Evolutionary conservation across 345 rosid species (phyloP).

Genomic region (Pelargonium nanum): DNA sequence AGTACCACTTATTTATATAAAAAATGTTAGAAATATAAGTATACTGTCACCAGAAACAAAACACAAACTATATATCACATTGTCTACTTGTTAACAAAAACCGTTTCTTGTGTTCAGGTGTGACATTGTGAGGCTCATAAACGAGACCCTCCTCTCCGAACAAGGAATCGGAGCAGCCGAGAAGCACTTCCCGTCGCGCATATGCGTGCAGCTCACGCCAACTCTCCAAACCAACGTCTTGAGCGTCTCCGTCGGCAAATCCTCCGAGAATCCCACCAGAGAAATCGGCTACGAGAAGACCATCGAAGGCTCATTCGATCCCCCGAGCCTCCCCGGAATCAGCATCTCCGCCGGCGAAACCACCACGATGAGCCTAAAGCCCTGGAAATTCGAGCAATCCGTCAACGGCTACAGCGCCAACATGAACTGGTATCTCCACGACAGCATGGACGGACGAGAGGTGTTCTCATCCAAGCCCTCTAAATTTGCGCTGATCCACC

Average conservation of each 20-base stretch:
- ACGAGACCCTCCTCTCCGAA: slow-evolving; percentile 44
- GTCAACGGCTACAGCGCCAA: slow-evolving; percentile 49
- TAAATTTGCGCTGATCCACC: slow-evolving; percentile 44
- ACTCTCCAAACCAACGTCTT: slow-evolving; percentile 49
- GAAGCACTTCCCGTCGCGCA: slow-evolving; percentile 77
- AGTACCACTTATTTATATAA: too few relatives aligned
- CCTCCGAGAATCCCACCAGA: slow-evolving; percentile 50
- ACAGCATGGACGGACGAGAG: slow-evolving; percentile 62
- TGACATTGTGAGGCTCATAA: slow-evolving; percentile 44
- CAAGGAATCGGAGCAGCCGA: slow-evolving; percentile 58
- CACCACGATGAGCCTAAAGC: slow-evolving; percentile 47
- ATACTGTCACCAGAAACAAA: too few relatives aligned
- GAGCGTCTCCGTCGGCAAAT: slow-evolving; percentile 66
- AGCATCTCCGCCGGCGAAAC: slow-evolving; percentile 52
- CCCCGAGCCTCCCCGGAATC: slow-evolving; percentile 58
- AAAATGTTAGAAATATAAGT: too few relatives aligned
- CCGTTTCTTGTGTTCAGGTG: slow-evolving; percentile 31
- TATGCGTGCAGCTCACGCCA: slow-evolving; percentile 64
- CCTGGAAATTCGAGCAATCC: slow-evolving; percentile 82
- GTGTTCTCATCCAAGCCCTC: slow-evolving; percentile 75
- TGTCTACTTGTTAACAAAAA: too few relatives aligned
- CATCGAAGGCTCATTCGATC: slow-evolving; percentile 54
- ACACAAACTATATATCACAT: too few relatives aligned
- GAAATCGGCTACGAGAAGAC: slow-evolving; percentile 40
- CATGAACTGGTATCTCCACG: slow-evolving; percentile 86